A percentile compares a stretch with the other conserved stretches of the same genome.
Conservation (phyloP, 192 early-diverging fungal species). For the Jimgerdemannia flammicorona region DNA sequence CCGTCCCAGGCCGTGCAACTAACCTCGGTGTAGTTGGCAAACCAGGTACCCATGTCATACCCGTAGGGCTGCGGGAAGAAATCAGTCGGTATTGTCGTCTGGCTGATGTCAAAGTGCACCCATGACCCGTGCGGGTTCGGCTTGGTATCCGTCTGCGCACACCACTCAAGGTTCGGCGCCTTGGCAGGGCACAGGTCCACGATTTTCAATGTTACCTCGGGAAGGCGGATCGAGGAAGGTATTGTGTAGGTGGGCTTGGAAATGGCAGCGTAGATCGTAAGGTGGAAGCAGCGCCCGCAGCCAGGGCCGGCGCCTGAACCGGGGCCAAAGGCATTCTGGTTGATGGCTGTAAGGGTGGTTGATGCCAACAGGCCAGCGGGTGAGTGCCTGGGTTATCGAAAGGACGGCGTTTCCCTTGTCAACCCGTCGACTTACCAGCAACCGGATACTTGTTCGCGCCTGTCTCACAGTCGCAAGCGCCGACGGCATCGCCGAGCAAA, state of each 20-base stretch:
- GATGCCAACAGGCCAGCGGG: not conserved
- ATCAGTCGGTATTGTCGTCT: slow-evolving; percentile 3
- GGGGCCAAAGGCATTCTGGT: slow-evolving; percentile 15
- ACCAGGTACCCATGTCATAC: slow-evolving; percentile 15
- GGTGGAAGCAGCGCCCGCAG: slow-evolving; percentile 13
- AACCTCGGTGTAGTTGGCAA: slow-evolving; percentile 12
- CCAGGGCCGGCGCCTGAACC: slow-evolving; percentile 8
- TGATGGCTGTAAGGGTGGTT: slow-evolving; percentile 4
- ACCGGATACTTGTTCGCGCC: slow-evolving; percentile 15
- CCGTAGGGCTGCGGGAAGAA: slow-evolving; percentile 20
- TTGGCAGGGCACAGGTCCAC: slow-evolving; percentile 14
- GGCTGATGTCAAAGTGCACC: slow-evolving; percentile 18
- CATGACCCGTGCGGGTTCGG: slow-evolving; percentile 14
- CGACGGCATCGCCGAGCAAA: slow-evolving; percentile 14
- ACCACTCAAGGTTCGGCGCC: slow-evolving; percentile 8
- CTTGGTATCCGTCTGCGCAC: slow-evolving; percentile 15
- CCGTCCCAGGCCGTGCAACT: slow-evolving; percentile 12
- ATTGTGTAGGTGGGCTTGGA: slow-evolving; percentile 10
- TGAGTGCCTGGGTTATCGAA: not conserved
- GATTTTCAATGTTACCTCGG: slow-evolving; percentile 8
- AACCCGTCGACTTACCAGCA: slow-evolving; percentile 7
- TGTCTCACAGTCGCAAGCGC: slow-evolving; percentile 15
- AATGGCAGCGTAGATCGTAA: slow-evolving; percentile 4
- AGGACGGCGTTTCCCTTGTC: not conserved
- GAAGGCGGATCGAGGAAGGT: not conserved